Conservation (phyloP, 2,329 filamentous ascomycete genomes). For the Periglandula ipomoeae region DNA sequence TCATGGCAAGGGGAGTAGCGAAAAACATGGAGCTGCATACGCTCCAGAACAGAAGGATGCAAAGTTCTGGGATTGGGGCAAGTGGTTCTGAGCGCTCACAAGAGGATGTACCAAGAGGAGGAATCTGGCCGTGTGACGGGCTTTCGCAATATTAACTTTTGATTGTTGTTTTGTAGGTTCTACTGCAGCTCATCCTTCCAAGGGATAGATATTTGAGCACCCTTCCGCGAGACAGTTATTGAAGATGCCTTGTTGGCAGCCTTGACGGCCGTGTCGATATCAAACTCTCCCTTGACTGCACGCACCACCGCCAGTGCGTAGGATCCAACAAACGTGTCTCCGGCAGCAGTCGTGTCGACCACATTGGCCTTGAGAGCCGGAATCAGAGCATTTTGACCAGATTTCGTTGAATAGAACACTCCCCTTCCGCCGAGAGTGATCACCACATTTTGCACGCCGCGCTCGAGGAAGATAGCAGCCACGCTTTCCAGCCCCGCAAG, state of each 20-base stretch:
- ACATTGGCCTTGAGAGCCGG: conserved; percentile 63
- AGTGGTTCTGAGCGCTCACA: conserved; percentile 19
- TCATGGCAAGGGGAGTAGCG: not conserved
- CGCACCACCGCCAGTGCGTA: conserved; percentile 68
- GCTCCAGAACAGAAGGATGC: conserved; percentile 16
- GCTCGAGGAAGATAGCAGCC: conserved; percentile 50
- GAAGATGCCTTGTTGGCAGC: conserved; percentile 43
- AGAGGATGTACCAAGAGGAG: too few relatives aligned
- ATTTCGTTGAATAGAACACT: conserved; percentile 53
- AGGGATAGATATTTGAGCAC: conserved; percentile 34
- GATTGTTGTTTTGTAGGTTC: conserved; percentile 6
- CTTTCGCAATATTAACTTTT: not conserved
- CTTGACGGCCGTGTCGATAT: conserved; percentile 45
- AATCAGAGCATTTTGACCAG: conserved; percentile 37
- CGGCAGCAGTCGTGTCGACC: conserved; percentile 87
- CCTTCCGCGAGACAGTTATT: conserved; percentile 31
- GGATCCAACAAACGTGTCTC: conserved; percentile 87
- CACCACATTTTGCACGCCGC: conserved; percentile 68
- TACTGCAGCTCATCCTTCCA: conserved; percentile 33
- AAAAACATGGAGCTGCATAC: conserved; percentile 1
- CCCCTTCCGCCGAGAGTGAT: conserved; percentile 78
- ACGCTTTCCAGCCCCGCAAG: conserved; percentile 36
- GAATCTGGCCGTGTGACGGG: too few relatives aligned
- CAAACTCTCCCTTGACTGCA: conserved; percentile 28
- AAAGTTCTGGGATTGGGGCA: conserved; percentile 15